Evolutionary conservation across 2,329 filamentous ascomycete species (phyloP), one percentile per base, ranked within the genome.

Genomic region (Ustulina deusta): DNA sequence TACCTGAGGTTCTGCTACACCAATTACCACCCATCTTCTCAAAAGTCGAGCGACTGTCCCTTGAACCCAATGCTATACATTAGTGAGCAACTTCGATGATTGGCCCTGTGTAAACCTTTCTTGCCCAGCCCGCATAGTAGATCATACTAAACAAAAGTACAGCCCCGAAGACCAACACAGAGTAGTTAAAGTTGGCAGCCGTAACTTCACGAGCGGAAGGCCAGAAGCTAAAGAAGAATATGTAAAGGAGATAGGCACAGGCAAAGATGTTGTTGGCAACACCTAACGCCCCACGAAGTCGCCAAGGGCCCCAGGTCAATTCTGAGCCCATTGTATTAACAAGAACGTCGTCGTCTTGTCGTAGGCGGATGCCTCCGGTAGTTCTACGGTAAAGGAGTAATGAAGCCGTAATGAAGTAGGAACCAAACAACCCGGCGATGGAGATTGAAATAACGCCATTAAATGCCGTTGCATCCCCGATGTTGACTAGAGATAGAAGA

Each of bases 161-260:
- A 0, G 60, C 59, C 5, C 61, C 71, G 17, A 66, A 65, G 3
- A 71, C 68, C 17, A 74, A 34, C 3, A 73, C 65, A 3, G 65
- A 66, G 27, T 52, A 73, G 49, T 74, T 74, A 52, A 74, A 65
- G 40, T 42, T 74, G 68, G 34, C 2, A 65, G 67, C 11, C 4
- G 69, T 73, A 9, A 73, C 69, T 3, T 72, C 64, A n/a, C 56
- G 25, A 15, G 27, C 38, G 0, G 69, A 25, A 2, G 72, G 73
- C 72, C 73, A 74, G 60, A 74, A 74, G 36, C 71, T 73, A 40
- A 71, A 74, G 36, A 74, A 74, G 10, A 72, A 64, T 20, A 71
- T 52, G 51, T 69, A 72, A 6, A 69, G 9, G 0, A 74, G 60
- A 40, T 69, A 74, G 0, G 46, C 34, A 54, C 69, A 74, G 2